Evolutionary conservation across 768 basidiomycete genomes (phyloP), one percentile per base, ranked within the genome.

Genomic region (Phaeolepiota aurea): DNA sequence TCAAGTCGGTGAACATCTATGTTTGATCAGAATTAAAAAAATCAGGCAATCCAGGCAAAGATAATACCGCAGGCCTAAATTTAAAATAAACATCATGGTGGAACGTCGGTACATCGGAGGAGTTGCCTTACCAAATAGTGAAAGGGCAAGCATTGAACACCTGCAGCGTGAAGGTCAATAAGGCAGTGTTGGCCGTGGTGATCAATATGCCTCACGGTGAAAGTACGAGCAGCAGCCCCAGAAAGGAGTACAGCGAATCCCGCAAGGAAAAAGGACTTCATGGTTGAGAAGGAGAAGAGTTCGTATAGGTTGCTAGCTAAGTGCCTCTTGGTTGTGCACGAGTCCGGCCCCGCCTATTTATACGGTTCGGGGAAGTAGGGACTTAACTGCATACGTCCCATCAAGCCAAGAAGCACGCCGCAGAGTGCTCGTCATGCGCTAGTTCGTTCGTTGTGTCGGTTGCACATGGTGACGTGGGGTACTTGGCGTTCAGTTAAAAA

Each of bases 71-170:
- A 5, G 33, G 33, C 33, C 33, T 35, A 35, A 14, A 35, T n/a
- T n/a, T n/a, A n/a, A n/a, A n/a, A n/a, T 9, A 19, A 7, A 14
- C 16, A 35, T 7, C 18, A 35, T 35, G 9, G 15, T 7, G n/a
- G 18, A 19, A 35, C 16, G n/a, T 16, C 7, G 33, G 12, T 35
- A 9, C 7, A 16, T 7, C 33, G 15, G 12, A 19, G n/a, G 18
- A 35, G 16, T 14, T 5, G 9, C 38, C 65, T 40, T 50, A 80
- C 82, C 82, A 83, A 44, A 83, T 69, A 2, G 79, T 83, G 58
- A 79, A 83, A 0, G 78, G 70, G 50, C 82, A 83, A 2, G 59
- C 65, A 59, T 83, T 84, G 51, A 66, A 64, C 18, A 77, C 72
- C 66, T 67, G 31, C 16, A 9, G 20, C 32, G 19, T 33, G 21